These are phyloP conservation scores for Plantago ovata DNA, from an alignment of 257 asterid genomes.

Conservation along the genomic window DNA sequence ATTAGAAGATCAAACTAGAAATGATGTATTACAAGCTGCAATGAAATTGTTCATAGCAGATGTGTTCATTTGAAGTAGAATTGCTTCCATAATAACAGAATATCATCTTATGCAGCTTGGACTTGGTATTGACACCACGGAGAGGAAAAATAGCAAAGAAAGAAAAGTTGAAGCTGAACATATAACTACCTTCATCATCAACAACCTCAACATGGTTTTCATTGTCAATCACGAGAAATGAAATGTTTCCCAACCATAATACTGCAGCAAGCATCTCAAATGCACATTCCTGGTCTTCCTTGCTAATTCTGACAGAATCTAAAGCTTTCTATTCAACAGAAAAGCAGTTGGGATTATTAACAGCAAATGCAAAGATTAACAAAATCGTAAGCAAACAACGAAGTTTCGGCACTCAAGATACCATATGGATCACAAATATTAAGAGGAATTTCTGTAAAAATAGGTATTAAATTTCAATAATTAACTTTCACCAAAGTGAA, in stretches of 20 bases:
- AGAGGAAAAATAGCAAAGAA: conserved; percentile 8
- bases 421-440: neutral
- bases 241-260: conserved; percentile 94
- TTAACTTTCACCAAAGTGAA: neutral
- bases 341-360: conserved; percentile 15
- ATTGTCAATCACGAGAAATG: conserved; percentile 59
- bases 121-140: conserved; percentile 12
- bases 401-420: neutral
- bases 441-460: neutral
- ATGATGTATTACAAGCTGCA: neutral
- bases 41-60: neutral
- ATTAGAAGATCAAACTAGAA: neutral
- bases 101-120: conserved; percentile 9
- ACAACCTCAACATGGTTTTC: conserved; percentile 79
- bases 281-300: conserved; percentile 70
- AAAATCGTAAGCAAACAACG: too few species aligned
- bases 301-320: conserved; percentile 50
- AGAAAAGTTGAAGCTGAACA: conserved; percentile 16
- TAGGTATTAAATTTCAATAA: neutral
- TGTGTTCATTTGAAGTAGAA: neutral
- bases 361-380: neutral
- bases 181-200: conserved; percentile 71
- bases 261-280: conserved; percentile 92
- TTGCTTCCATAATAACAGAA: conserved; percentile 2
- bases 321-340: conserved; percentile 61